Conservation (phyloP, 202 grass and related monocot species). For the Schoenoplectus tabernaemontani region DNA sequence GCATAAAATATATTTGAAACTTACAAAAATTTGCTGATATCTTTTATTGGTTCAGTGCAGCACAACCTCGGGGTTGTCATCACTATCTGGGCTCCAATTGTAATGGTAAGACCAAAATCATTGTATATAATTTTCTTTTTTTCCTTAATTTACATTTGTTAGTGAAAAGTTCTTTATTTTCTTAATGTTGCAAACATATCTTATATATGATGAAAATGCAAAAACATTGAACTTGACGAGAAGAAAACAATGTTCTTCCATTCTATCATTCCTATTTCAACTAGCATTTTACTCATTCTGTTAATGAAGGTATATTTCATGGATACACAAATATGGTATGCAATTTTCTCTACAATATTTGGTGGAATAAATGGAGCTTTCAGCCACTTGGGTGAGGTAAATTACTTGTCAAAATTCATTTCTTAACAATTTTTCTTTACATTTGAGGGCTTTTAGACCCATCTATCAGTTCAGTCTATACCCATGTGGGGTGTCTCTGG, state of each 20-base stretch:
- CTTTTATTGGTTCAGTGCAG: slow-evolving; percentile 56
- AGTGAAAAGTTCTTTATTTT: background rate
- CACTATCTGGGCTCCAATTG: slow-evolving; percentile 92
- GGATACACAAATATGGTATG: slow-evolving; percentile 99
- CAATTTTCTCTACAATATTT: slow-evolving; percentile 96
- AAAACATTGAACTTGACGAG: background rate
- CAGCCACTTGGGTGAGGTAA: slow-evolving; percentile 94
- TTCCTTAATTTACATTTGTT: background rate
- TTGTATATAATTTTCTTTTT: background rate
- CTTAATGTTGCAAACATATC: background rate
- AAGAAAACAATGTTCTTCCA: background rate
- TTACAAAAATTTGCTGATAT: slow-evolving; percentile 8
- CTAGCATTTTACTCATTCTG: slow-evolving; percentile 6
- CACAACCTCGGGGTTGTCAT: slow-evolving; percentile 88
- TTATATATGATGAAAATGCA: background rate
- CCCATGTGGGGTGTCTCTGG: background rate
- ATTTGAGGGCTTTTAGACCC: background rate
- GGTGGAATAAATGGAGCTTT: slow-evolving; percentile 90
- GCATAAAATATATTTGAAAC: background rate
- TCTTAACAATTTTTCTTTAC: background rate
- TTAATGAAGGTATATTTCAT: slow-evolving; percentile 89
- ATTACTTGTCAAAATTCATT: slow-evolving; percentile 19
- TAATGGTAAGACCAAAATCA: slow-evolving; percentile 52
- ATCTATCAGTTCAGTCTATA: background rate
- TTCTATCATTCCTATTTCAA: background rate